Conservation (phyloP, 371 early-diverging fungal genomes). For the Quaeritorhiza haematococci region DNA sequence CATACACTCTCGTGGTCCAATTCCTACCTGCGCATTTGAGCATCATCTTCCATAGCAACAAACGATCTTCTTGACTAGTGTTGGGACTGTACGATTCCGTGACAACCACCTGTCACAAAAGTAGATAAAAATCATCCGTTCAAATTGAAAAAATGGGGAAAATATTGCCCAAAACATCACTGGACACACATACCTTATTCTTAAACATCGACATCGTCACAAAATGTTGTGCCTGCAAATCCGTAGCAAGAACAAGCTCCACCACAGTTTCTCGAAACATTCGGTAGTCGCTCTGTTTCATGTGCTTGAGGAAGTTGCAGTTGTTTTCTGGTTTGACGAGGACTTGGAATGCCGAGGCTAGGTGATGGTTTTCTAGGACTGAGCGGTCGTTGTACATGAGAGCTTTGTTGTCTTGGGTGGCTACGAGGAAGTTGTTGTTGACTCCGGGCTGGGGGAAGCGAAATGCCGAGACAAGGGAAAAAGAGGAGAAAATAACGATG, state of each 20-base stretch:
- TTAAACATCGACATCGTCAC: conserved; percentile 16
- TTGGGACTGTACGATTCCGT: no score
- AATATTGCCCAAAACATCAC: neutral
- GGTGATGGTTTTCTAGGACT: conserved; percentile 33
- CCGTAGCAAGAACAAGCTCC: conserved; percentile 32
- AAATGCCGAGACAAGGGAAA: no score
- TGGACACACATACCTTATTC: conserved; percentile 7
- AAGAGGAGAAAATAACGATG: no score
- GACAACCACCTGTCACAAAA: no score
- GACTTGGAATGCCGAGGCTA: conserved; percentile 17
- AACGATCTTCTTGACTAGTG: conserved; percentile 13
- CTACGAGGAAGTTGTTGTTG: conserved; percentile 14
- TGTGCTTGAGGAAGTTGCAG: conserved; percentile 19
- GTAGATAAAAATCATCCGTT: no score
- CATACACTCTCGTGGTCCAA: neutral
- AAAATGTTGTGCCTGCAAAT: conserved; percentile 21
- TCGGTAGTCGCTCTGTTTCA: conserved; percentile 6
- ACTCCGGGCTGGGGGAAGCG: conserved; percentile 17
- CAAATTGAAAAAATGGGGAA: neutral
- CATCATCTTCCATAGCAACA: conserved; percentile 13
- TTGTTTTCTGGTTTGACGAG: conserved; percentile 17
- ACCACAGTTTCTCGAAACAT: conserved; percentile 14
- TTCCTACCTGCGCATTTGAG: conserved; percentile 15
- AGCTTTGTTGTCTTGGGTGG: conserved; percentile 11
- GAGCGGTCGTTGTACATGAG: conserved; percentile 25